A percentile compares a stretch with the other conserved stretches of the same genome.
Conservation (phyloP, 1,284 basidiomycete genomes). For the Apiotrichum domesticum region DNA sequence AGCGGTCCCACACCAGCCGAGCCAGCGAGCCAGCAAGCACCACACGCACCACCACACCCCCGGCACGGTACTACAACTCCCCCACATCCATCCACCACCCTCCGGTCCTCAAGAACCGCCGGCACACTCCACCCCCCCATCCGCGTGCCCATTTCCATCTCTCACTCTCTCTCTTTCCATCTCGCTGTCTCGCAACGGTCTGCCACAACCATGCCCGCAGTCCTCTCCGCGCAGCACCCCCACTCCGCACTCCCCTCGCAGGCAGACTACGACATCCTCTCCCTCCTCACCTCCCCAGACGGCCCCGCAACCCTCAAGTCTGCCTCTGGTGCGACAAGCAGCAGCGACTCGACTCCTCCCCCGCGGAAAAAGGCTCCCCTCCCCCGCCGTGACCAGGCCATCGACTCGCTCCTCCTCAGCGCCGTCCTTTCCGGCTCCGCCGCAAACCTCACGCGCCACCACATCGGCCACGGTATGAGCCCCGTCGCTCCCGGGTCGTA, state of each 20-base stretch:
- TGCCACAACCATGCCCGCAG: conserved; percentile 52
- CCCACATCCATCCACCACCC: not conserved
- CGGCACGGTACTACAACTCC: too few species aligned
- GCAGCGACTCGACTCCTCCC: not conserved
- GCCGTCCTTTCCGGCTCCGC: conserved; percentile 44
- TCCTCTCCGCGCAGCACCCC: conserved; percentile 55
- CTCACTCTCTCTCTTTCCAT: conserved; percentile 38
- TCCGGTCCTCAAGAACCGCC: not conserved
- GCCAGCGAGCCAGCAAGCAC: too few species aligned
- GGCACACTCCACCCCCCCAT: not conserved
- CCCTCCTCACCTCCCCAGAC: conserved; percentile 33
- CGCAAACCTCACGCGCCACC: conserved; percentile 40
- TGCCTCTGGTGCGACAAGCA: not conserved
- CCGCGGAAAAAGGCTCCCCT: conserved; percentile 8
- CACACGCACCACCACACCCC: too few species aligned
- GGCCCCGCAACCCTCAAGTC: conserved; percentile 8
- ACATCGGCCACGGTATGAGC: conserved; percentile 43
- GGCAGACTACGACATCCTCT: conserved; percentile 39
- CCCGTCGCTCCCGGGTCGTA: conserved; percentile 33
- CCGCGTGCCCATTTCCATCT: not conserved
- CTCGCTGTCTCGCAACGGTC: too few species aligned
- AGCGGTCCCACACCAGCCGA: too few species aligned
- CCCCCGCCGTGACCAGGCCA: conserved; percentile 15
- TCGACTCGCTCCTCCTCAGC: conserved; percentile 43
- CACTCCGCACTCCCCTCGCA: conserved; percentile 55